Evolutionary conservation across 164 flowering plant species (phyloP), one percentile per base, ranked within the genome.

Genomic region (Vitis cinerea): DNA sequence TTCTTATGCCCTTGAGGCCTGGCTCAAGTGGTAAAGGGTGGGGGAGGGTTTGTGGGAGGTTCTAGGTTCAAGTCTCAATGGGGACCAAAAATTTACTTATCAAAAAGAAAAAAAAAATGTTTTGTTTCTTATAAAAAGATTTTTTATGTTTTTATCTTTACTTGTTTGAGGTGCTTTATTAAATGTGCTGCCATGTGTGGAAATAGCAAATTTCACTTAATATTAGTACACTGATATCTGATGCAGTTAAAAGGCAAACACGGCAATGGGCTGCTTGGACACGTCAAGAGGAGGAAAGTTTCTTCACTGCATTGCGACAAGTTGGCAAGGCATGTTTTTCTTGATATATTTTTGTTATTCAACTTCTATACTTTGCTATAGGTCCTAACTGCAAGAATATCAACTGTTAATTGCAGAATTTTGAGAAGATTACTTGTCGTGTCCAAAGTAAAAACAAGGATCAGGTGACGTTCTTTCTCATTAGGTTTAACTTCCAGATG

Each of bases 231-330:
- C 11, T 50, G 65, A 58, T 80, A 75, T 29, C 50, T 6, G 12
- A 69, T 77, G 80, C 85, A 92, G 99, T 66, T 0, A 92, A 92
- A 80, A 89, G 80, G 69, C 90, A 81, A 66, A 86, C 98, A 64
- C 86, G 98, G 49, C 99, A 92, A 75, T 96, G 99, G 99, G 98
- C 98, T 87, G 99, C 99, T 67, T 96, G 98, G 99, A 96, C 99
- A 63, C 98, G 89, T 72, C 87, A 96, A 79, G 99, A 96, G 78
- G 98, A 93, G 77, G 96, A 93, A 78, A 86, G 86, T 77, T 96
- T 96, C 78, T 96, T 96, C 75, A 85, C 83, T 83, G 99, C 98
- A 71, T 74, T 96, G 61, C 94, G 98, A 49, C 99, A 88, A 87
- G 93, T 93, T 84, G 99, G 99, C 75, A 96, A 96, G 97, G 99